These are phyloP conservation scores for Amanita molliuscula DNA, from an alignment of 768 basidiomycete species.

Conservation along the genomic window DNA sequence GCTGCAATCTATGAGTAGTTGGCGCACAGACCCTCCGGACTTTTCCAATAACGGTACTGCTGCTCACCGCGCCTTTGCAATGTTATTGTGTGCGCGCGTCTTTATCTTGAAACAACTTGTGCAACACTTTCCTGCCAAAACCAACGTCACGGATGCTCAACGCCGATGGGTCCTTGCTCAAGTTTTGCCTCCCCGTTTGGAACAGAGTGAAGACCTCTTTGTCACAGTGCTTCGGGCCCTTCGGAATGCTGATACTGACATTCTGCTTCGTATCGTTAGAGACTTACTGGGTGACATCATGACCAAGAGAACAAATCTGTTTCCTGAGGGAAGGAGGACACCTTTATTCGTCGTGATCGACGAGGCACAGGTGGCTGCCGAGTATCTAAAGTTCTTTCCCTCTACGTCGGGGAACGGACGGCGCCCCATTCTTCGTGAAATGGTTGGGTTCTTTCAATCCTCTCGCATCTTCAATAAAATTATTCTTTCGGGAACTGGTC, in stretches of 20 bases:
- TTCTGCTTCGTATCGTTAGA: not conserved
- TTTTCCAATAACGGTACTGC: not conserved
- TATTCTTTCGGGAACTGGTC: not conserved
- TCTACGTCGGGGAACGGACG: not conserved
- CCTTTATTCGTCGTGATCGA: conserved; percentile 4
- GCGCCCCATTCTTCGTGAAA: not conserved
- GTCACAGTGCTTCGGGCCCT: not conserved
- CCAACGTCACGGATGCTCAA: conserved; percentile 1
- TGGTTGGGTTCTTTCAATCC: not conserved
- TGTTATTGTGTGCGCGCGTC: not conserved
- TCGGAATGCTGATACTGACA: not conserved
- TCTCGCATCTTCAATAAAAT: not conserved
- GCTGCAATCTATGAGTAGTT: not conserved
- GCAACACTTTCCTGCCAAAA: conserved; percentile 3
- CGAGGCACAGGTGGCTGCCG: conserved; percentile 7
- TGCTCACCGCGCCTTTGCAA: not conserved
- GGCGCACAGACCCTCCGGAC: not conserved
- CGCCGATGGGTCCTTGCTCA: conserved; percentile 9
- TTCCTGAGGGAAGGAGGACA: not conserved
- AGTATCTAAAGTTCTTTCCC: conserved; percentile 4
- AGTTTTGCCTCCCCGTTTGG: conserved; percentile 6
- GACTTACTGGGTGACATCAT: not conserved
- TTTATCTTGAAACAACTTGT: not conserved
- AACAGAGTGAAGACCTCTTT: not conserved
- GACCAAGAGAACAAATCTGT: conserved; percentile 6